Evolutionary conservation across 1,284 basidiomycete species (phyloP).

Genomic region (Ganoderma boninense): DNA sequence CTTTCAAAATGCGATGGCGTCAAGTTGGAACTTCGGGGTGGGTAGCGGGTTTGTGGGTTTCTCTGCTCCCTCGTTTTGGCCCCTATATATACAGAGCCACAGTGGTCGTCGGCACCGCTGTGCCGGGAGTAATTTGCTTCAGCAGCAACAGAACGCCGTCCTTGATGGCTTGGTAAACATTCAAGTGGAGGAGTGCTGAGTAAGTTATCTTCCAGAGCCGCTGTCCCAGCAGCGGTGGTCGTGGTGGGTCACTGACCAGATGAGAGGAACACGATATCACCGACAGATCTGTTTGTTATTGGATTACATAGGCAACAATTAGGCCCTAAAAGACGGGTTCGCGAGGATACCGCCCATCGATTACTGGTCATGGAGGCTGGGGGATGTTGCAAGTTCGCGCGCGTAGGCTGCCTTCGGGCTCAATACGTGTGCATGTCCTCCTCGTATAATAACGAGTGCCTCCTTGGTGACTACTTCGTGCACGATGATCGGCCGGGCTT

Average conservation of each 20-base stretch:
- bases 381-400: neutral
- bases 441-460: neutral
- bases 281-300: neutral
- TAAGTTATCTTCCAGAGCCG: neutral
- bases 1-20: neutral
- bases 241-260: neutral
- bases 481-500: too few species aligned
- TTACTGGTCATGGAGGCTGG: neutral
- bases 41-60: neutral
- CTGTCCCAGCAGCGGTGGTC: neutral
- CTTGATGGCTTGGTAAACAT: neutral
- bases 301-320: too few species aligned
- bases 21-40: neutral
- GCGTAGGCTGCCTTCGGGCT: too few species aligned
- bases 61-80: neutral
- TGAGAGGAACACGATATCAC: neutral
- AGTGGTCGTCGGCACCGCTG: neutral
- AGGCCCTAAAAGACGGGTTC: neutral
- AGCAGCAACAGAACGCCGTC: neutral
- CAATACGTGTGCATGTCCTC: neutral
- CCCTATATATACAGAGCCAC: neutral
- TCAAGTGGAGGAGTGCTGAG: neutral
- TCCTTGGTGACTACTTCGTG: too few species aligned
- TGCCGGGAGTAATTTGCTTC: neutral
- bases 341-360: neutral